Evolutionary conservation across 208 protist species (phyloP).

Genomic region (Wallacemonas sp.): DNA sequence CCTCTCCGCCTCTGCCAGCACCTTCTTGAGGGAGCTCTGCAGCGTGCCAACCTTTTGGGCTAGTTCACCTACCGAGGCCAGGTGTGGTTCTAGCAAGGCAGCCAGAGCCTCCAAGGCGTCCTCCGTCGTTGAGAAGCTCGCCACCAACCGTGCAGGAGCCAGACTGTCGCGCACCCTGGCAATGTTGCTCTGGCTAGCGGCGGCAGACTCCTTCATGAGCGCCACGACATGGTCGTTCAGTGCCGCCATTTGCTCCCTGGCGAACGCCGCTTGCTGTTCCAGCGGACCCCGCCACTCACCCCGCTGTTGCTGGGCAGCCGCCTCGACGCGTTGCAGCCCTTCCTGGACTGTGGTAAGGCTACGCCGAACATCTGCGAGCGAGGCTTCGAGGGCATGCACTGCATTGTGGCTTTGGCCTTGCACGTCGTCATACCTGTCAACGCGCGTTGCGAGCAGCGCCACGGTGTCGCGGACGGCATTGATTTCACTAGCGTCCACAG

Average conservation of each 20-base stretch:
- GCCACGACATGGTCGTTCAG: background rate
- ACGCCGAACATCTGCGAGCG: background rate
- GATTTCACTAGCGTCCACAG: too few relatives aligned
- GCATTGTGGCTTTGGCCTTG: too few relatives aligned
- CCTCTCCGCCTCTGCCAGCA: too few relatives aligned
- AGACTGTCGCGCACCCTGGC: background rate
- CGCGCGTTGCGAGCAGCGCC: too few relatives aligned
- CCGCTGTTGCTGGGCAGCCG: background rate
- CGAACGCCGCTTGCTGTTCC: background rate
- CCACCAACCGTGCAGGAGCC: background rate
- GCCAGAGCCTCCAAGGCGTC: background rate
- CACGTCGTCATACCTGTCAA: too few relatives aligned
- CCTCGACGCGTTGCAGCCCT: background rate
- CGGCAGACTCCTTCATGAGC: background rate
- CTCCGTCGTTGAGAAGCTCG: background rate
- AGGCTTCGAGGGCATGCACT: background rate
- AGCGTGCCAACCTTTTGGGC: background rate
- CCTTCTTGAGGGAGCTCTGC: too few relatives aligned
- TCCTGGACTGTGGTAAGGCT: background rate
- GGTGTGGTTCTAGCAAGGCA: background rate
- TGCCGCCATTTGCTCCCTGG: background rate
- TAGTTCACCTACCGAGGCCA: background rate
- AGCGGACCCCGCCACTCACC: background rate
- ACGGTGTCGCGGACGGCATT: too few relatives aligned
- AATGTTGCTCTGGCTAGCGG: background rate